Evolutionary conservation across 768 basidiomycete genomes (phyloP), one percentile per base, ranked within the genome.

Genomic region (Trametes sanguinea): DNA sequence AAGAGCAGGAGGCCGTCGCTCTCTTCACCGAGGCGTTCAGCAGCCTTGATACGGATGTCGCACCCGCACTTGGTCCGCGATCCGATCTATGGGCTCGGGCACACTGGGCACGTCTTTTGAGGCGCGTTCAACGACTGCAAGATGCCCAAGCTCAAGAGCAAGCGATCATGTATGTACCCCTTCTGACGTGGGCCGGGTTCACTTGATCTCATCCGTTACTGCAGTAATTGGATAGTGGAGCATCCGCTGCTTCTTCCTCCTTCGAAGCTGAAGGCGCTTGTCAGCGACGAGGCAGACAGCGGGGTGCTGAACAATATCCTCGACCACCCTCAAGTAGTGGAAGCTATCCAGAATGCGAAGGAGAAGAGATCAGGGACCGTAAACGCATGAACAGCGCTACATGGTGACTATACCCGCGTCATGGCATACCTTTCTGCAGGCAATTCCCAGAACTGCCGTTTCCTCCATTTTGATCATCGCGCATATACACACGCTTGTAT

Each of bases 51-150:
- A 43, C 35, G 16, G 33, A 64, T 11, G 58, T 32, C 27, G 37
- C 33, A 3, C 58, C 44, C 29, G 54, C 44, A 9, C 50, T 52
- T 4, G 63, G 63, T 6, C 63, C 63, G 10, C 63, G 63, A 9
- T 64, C 63, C 9, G 63, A 64, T 30, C 51, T 64, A 11, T 64
- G 63, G 63, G 63, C 63, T n/a, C 63, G 63, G 10, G 63, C 63
- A 16, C 44, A 51, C n/a, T 64, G 63, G 63, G 54, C 63, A 5
- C 42, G 63, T 8, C 35, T 64, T 17, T 35, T 64, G 50, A 46
- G 63, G 17, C 53, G 55, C 16, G 39, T 57, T 9, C 43, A 53
- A 13, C 57, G 59, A 2, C 44, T 58, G 7, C 40, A 42, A 13
- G 63, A 64, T 9, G 63, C 63, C 9, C 48, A 60, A 33, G 58